These are phyloP conservation scores for Colletotrichum trifolii DNA, from an alignment of 2,329 filamentous ascomycete species.

Conservation along the genomic window DNA sequence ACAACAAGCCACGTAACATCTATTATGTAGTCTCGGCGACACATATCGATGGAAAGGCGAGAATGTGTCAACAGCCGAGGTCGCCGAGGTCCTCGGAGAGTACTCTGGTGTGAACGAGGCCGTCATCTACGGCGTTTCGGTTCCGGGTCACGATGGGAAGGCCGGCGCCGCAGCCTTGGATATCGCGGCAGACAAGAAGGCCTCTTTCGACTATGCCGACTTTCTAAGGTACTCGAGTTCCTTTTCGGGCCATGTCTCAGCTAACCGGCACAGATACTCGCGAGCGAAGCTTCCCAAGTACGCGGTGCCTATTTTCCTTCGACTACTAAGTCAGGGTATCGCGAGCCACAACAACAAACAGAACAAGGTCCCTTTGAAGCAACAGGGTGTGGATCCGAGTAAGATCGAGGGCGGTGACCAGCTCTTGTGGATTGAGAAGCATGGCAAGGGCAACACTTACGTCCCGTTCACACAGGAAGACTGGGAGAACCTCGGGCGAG, in stretches of 20 bases:
- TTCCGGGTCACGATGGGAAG: conserved; percentile 75
- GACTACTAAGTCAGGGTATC: conserved; percentile 68
- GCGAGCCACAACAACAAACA: conserved; percentile 81
- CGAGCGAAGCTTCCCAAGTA: conserved; percentile 74
- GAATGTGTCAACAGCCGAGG: conserved; percentile 75
- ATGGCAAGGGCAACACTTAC: conserved; percentile 64
- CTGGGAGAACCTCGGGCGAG: conserved; percentile 55
- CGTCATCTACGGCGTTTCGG: conserved; percentile 75
- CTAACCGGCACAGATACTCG: conserved; percentile 54
- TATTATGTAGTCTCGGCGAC: conserved; percentile 66
- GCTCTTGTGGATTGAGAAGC: conserved; percentile 65
- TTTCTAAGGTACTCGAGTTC: conserved; percentile 58
- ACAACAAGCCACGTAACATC: not conserved
- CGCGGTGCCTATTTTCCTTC: conserved; percentile 79
- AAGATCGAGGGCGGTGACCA: conserved; percentile 48
- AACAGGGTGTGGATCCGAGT: conserved; percentile 29
- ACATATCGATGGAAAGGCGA: conserved; percentile 81
- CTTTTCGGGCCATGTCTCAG: too few relatives aligned
- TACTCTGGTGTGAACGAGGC: conserved; percentile 71
- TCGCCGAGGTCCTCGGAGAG: conserved; percentile 70
- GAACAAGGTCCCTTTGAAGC: conserved; percentile 75
- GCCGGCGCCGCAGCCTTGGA: conserved; percentile 73
- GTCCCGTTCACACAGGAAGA: conserved; percentile 67
- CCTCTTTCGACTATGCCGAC: conserved; percentile 67
- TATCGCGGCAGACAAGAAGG: conserved; percentile 60